These are phyloP conservation scores for Taiwanofungus camphoratus DNA, from an alignment of 1,284 basidiomycete genomes.

Conservation along the genomic window DNA sequence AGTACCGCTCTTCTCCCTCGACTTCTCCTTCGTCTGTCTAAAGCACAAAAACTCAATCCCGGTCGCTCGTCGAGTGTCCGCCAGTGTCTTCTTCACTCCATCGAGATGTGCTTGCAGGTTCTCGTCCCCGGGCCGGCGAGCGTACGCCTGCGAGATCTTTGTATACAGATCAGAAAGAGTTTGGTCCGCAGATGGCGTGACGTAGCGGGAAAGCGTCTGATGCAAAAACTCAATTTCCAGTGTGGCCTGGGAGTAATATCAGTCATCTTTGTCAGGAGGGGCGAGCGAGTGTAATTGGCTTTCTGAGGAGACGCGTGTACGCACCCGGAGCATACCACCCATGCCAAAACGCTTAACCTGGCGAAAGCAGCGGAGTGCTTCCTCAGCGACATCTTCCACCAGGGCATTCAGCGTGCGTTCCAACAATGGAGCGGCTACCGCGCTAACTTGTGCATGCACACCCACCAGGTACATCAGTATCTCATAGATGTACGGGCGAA, in stretches of 20 bases:
- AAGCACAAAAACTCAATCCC: constrained; percentile 95
- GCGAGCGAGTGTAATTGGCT: background rate
- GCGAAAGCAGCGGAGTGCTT: constrained; percentile 80
- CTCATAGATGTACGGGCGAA: constrained; percentile 92
- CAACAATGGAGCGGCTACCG: constrained; percentile 73
- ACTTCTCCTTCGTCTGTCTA: constrained; percentile 52
- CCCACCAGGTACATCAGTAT: constrained; percentile 85
- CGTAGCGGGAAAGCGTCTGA: constrained; percentile 87
- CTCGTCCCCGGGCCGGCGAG: constrained; percentile 73
- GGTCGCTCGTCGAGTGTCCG: constrained; percentile 83
- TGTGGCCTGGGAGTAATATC: constrained; percentile 62
- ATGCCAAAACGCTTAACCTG: constrained; percentile 89
- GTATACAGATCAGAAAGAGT: constrained; percentile 89
- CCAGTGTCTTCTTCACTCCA: constrained; percentile 84
- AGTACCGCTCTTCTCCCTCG: constrained; percentile 20
- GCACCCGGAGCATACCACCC: constrained; percentile 94
- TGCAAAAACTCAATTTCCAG: constrained; percentile 99
- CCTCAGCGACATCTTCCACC: constrained; percentile 78
- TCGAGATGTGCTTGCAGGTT: constrained; percentile 86
- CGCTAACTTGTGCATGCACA: constrained; percentile 87
- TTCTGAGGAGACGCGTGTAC: constrained; percentile 25
- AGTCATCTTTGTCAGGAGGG: constrained; percentile 3
- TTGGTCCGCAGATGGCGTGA: constrained; percentile 74
- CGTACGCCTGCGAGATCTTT: constrained; percentile 90
- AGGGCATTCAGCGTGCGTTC: constrained; percentile 79